Percentiles rank a stretch among this genome's conserved stretches.
phyloP scores from a whole-genome alignment of 108 stramenopile species.

The Mayamaea pseudoterrestris region DNA sequence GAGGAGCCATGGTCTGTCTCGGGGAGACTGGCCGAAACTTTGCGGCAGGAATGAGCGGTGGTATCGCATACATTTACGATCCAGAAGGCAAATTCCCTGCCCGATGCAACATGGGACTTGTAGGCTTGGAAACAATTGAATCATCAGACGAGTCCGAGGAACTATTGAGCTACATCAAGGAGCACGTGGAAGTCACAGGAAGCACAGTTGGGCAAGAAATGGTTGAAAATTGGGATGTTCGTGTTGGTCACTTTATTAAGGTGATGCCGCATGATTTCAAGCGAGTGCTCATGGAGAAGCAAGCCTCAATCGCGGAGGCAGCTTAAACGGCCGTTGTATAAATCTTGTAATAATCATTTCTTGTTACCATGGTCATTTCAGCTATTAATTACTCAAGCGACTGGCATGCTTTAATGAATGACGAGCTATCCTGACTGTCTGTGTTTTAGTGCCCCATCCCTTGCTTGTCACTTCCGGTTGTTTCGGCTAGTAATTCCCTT shows the following conservation, averaged over 20 bases:
- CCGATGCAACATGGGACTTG: conserved; percentile 96
- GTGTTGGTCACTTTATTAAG: conserved; percentile 77
- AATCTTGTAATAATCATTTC: no score
- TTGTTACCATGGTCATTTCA: no score
- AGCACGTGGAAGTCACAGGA: conserved; percentile 82
- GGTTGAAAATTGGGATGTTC: conserved; percentile 81
- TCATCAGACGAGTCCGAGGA: conserved; percentile 70
- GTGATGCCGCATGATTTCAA: conserved; percentile 97
- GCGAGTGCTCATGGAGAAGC: conserved; percentile 74
- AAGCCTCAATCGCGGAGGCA: conserved; percentile 31
- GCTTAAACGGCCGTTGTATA: no score
- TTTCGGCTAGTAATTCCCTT: no score
- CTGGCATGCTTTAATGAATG: no score
- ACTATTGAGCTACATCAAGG: conserved; percentile 78
- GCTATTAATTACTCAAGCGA: no score
- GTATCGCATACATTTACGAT: conserved; percentile 94
- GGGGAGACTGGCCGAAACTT: conserved; percentile 96
- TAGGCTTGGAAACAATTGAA: conserved; percentile 75
- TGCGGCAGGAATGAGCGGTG: conserved; percentile 98
- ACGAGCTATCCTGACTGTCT: no score
- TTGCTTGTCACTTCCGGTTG: no score
- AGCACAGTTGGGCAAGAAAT: conserved; percentile 71
- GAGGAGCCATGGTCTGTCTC: conserved; percentile 85
- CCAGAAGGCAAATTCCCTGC: conserved; percentile 82
- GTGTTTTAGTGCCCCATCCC: no score